These are phyloP conservation scores for Exophiala calicioides DNA, from an alignment of 2,329 filamentous ascomycete genomes.

Conservation along the genomic window DNA sequence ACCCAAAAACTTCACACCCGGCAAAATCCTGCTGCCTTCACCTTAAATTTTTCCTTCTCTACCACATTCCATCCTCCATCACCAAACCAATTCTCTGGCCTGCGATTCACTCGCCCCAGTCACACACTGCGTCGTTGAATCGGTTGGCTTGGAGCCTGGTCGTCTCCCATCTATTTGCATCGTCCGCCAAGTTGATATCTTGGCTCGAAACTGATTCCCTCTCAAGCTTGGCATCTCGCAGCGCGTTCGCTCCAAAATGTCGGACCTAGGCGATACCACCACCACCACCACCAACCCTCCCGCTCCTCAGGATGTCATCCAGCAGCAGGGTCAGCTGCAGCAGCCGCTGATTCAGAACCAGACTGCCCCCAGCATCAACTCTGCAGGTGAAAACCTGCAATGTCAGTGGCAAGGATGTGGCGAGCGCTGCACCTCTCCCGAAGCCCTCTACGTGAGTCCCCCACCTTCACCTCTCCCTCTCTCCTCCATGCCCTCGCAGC, in stretches of 20 bases:
- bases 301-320: slow-evolving; percentile 24
- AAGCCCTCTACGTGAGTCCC: slow-evolving; percentile 61
- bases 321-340: slow-evolving; percentile 24
- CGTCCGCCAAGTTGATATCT: slow-evolving; percentile 4
- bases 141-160: background rate
- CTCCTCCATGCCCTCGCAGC: slow-evolving; percentile 19
- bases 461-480: background rate
- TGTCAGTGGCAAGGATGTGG: slow-evolving; percentile 66
- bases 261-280: slow-evolving; percentile 26
- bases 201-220: slow-evolving; percentile 11
- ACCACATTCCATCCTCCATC: background rate
- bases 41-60: background rate
- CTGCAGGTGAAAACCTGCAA: slow-evolving; percentile 42
- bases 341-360: slow-evolving; percentile 19
- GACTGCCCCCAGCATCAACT: slow-evolving; percentile 27
- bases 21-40: background rate
- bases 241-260: slow-evolving; percentile 12
- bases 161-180: background rate
- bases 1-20: background rate
- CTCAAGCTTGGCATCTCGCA: slow-evolving; percentile 10
- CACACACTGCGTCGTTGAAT: background rate
- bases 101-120: background rate
- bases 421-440: slow-evolving; percentile 59
- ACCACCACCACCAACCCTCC: slow-evolving; percentile 16
- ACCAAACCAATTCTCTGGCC: background rate